Evolutionary conservation across 129 eudicot genomes (phyloP).

Genomic region (Daucus carota): DH1_v3.0 NC_030387.2:3701501-3702000

Average conservation of each 20-base stretch:
- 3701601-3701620: slow-evolving; percentile 89
- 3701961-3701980: slow-evolving; percentile 41
- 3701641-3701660: slow-evolving; percentile 46
- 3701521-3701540: slow-evolving; percentile 71
- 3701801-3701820: slow-evolving; percentile 36
- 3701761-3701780: slow-evolving; percentile 76
- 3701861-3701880: slow-evolving; percentile 72
- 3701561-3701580: slow-evolving; percentile 60
- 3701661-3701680: slow-evolving; percentile 61
- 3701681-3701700: slow-evolving; percentile 78
- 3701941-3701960: slow-evolving; percentile 64
- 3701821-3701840: slow-evolving; percentile 44
- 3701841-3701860: slow-evolving; percentile 75
- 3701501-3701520: slow-evolving; percentile 58
- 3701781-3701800: slow-evolving; percentile 61
- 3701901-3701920: slow-evolving; percentile 93
- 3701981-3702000: slow-evolving; percentile 87
- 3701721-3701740: slow-evolving; percentile 77
- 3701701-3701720: slow-evolving; percentile 63
- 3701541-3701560: slow-evolving; percentile 32
- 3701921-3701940: slow-evolving; percentile 70
- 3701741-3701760: slow-evolving; percentile 74
- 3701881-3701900: slow-evolving; percentile 47
- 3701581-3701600: slow-evolving; percentile 56
- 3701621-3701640: slow-evolving; percentile 69